Conservation (phyloP, 495 filamentous ascomycete species). For the Neurospora cerealis region DNA sequence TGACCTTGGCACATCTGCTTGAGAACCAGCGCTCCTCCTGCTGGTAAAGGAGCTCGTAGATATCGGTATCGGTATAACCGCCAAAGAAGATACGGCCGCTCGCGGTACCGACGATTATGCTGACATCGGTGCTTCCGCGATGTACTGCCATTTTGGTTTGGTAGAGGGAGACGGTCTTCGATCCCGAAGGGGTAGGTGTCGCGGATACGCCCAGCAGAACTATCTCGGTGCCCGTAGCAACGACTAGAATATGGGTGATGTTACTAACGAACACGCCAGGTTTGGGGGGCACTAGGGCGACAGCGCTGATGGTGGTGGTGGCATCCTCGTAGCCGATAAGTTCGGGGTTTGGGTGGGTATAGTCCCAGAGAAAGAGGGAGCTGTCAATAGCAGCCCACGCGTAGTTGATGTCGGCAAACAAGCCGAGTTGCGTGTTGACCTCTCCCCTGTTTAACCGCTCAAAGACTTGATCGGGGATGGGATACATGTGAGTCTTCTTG, state of each 20-base stretch:
- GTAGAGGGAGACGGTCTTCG: conserved; percentile 63
- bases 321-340: conserved; percentile 90
- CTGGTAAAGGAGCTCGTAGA: conserved; percentile 91
- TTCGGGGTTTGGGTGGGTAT: conserved; percentile 75
- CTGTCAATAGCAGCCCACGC: conserved; percentile 96
- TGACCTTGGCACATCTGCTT: conserved; percentile 67
- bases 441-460: conserved; percentile 79
- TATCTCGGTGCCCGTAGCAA: conserved; percentile 77
- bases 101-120: conserved; percentile 65
- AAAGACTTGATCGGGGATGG: conserved; percentile 80
- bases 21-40: conserved; percentile 95
- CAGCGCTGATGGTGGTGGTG: conserved; percentile 70
- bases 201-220: conserved; percentile 71
- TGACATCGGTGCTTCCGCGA: conserved; percentile 58
- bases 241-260: conserved; percentile 78
- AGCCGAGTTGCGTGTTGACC: conserved; percentile 76
- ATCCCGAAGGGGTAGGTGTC: conserved; percentile 47
- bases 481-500: conserved; percentile 67
- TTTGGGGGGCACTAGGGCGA: conserved; percentile 70
- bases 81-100: conserved; percentile 87
- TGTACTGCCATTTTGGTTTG: conserved; percentile 71
- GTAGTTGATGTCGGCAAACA: conserved; percentile 87
- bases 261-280: conserved; percentile 73
- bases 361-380: conserved; percentile 95
- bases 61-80: conserved; percentile 67